Evolutionary conservation across 306 rosid species (phyloP).

Genomic region (Erythrophleum fordii): DNA sequence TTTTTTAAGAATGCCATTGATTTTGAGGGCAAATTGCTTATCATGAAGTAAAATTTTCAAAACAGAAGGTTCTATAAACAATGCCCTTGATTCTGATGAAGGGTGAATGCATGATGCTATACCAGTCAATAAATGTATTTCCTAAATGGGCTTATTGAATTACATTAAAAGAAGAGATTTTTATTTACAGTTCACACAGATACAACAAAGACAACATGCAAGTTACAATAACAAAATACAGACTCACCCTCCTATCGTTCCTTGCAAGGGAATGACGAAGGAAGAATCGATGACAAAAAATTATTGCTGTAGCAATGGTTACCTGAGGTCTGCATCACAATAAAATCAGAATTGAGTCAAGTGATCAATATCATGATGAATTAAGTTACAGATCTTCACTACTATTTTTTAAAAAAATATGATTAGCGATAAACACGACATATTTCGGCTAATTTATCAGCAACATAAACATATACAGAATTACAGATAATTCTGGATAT

Average conservation of each 20-base stretch:
- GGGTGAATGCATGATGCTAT: neutral
- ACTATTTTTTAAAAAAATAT: constrained; percentile 18
- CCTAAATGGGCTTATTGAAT: neutral
- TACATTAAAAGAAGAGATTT: neutral
- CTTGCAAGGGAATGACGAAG: constrained; percentile 94
- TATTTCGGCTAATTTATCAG: neutral
- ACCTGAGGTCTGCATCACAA: constrained; percentile 90
- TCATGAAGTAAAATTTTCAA: neutral
- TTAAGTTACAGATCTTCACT: neutral
- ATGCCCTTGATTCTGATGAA: neutral
- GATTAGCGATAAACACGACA: constrained; percentile 7
- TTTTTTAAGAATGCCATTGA: neutral
- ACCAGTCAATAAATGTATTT: constrained; percentile 1
- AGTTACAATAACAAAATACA: constrained; percentile 23
- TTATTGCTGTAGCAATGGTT: constrained; percentile 96
- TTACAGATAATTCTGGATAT: constrained; percentile 27
- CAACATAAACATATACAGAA: constrained; percentile 19
- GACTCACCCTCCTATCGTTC: constrained; percentile 95
- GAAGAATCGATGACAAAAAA: constrained; percentile 93
- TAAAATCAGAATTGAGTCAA: constrained; percentile 8
- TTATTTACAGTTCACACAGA: neutral
- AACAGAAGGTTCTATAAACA: constrained; percentile 3
- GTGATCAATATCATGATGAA: constrained; percentile 26
- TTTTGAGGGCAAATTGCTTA: neutral
- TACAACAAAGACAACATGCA: neutral